These are phyloP conservation scores for Leccinellum luteum DNA, from an alignment of 768 basidiomycete genomes.

Conservation along the genomic window DNA sequence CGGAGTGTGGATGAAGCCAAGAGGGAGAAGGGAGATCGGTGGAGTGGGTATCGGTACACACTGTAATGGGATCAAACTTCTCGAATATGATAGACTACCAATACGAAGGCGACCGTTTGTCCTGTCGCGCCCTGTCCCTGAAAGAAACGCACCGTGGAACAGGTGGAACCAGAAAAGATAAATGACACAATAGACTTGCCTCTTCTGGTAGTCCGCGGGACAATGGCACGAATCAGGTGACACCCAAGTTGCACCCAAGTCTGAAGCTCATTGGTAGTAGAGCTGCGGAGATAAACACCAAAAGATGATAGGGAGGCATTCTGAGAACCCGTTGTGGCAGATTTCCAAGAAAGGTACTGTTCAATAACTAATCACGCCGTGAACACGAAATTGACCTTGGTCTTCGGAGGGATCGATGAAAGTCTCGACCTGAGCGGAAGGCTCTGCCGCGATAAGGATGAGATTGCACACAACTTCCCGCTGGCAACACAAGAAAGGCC, in stretches of 20 bases:
- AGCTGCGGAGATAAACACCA: neutral
- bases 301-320: neutral
- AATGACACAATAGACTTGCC: neutral
- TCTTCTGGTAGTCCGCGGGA: neutral
- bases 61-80: constrained; percentile 35
- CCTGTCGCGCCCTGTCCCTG: neutral
- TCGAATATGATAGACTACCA: neutral
- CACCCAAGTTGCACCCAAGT: neutral
- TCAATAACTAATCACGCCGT: neutral
- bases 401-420: neutral
- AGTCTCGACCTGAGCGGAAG: neutral
- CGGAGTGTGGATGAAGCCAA: constrained; percentile 62
- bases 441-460: neutral
- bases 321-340: neutral
- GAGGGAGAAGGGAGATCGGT: constrained; percentile 65
- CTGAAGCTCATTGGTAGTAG: neutral
- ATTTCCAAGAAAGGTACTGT: neutral
- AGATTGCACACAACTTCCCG: neutral
- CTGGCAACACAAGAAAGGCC: neutral
- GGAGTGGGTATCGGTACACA: constrained; percentile 75
- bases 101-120: neutral
- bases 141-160: neutral
- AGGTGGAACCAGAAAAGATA: neutral
- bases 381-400: neutral
- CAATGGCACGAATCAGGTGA: neutral